Conservation (phyloP, 2,329 filamentous ascomycete species). For the Uncinocarpus reesii region DNA sequence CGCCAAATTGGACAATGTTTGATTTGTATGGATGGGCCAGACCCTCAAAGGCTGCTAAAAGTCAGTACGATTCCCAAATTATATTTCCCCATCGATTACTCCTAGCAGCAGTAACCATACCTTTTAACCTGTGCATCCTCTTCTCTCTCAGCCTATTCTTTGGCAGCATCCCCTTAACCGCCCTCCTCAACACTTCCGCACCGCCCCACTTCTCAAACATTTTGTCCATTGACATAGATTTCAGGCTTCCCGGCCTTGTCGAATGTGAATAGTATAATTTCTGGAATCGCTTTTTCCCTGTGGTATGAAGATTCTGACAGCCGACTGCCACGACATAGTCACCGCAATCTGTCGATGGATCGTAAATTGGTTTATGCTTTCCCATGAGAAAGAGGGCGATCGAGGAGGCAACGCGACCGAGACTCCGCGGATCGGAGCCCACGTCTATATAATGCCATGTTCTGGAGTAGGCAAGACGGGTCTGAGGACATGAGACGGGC, state of each 20-base stretch:
- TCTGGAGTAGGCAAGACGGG: constrained; percentile 88
- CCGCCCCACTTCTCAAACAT: constrained; percentile 93
- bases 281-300: constrained; percentile 83
- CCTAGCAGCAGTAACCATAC: constrained; percentile 26
- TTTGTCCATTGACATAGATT: constrained; percentile 84
- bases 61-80: constrained; percentile 2
- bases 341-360: constrained; percentile 95
- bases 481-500: constrained; percentile 44
- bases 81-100: no score
- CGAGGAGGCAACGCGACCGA: constrained; percentile 77
- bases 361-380: constrained; percentile 97
- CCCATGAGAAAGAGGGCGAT: constrained; percentile 89
- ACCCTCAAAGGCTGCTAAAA: constrained; percentile 69
- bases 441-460: constrained; percentile 88
- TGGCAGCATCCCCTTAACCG: constrained; percentile 92
- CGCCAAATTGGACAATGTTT: constrained; percentile 68
- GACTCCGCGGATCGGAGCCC: constrained; percentile 59
- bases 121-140: constrained; percentile 75
- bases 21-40: constrained; percentile 78
- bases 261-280: constrained; percentile 95
- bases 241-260: constrained; percentile 76
- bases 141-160: constrained; percentile 90
- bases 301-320: constrained; percentile 76
- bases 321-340: constrained; percentile 95
- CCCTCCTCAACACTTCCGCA: constrained; percentile 78